These are phyloP conservation scores for Cytospora piceicola DNA, from an alignment of 2,329 filamentous ascomycete species.

Conservation along the genomic window DNA sequence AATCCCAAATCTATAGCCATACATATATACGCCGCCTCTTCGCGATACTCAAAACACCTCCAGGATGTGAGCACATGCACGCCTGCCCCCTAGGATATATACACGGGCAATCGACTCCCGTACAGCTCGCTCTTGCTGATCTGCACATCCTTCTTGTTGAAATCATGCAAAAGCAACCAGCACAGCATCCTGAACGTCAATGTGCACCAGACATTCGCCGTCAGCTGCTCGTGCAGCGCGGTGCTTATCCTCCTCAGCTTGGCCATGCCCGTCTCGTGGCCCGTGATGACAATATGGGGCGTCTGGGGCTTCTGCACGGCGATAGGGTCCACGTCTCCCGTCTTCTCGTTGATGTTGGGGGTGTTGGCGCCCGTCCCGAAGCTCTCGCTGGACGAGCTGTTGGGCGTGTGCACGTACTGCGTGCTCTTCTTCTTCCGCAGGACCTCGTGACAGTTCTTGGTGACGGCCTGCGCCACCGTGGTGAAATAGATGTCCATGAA, in stretches of 20 bases:
- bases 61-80: background rate
- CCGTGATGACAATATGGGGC: constrained; percentile 16
- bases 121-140: constrained; percentile 56
- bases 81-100: constrained; percentile 45
- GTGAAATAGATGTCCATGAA: constrained; percentile 60
- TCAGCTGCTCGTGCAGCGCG: constrained; percentile 29
- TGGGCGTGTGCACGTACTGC: constrained; percentile 33
- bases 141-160: constrained; percentile 58
- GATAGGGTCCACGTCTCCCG: constrained; percentile 2
- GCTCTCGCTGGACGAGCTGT: constrained; percentile 14
- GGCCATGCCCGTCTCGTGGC: constrained; percentile 22
- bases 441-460: constrained; percentile 40
- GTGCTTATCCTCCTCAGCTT: constrained; percentile 20
- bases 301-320: constrained; percentile 14
- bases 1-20: background rate
- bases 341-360: background rate
- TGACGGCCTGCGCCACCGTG: constrained; percentile 47
- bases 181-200: constrained; percentile 62
- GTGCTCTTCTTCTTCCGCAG: constrained; percentile 35
- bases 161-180: constrained; percentile 62
- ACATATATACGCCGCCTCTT: background rate
- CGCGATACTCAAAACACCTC: background rate
- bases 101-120: constrained; percentile 60
- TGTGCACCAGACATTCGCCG: constrained; percentile 56
- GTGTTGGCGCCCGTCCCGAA: background rate